Conservation (phyloP, 2,329 filamentous ascomycete species). For the Aureobasidium zeae region DNA sequence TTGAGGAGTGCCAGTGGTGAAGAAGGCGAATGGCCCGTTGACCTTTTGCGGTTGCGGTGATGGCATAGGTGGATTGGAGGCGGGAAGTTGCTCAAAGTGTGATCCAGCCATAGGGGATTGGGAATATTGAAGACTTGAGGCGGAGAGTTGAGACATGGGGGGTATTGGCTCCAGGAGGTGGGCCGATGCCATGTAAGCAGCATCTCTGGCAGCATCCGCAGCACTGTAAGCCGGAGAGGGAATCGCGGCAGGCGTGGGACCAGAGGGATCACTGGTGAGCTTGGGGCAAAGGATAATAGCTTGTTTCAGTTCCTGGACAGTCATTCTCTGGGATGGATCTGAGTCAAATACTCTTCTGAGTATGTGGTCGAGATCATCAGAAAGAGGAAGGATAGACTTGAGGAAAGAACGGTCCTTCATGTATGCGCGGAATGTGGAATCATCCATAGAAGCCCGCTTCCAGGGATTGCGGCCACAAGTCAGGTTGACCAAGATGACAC, state of each 20-base stretch:
- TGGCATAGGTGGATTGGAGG: slow-evolving; percentile 8
- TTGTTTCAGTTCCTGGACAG: slow-evolving; percentile 66
- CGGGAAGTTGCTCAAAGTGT: slow-evolving; percentile 10
- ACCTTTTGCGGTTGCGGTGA: slow-evolving; percentile 5
- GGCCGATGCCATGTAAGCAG: slow-evolving; percentile 11
- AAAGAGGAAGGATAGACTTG: slow-evolving; percentile 83
- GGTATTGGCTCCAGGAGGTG: slow-evolving; percentile 12
- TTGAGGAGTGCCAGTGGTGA: slow-evolving; percentile 14
- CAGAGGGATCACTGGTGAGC: slow-evolving; percentile 51
- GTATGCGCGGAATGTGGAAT: slow-evolving; percentile 90
- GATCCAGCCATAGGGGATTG: slow-evolving; percentile 1
- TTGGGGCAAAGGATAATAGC: slow-evolving; percentile 66
- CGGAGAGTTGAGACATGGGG: slow-evolving; percentile 17
- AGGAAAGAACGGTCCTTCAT: slow-evolving; percentile 78
- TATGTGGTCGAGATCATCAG: slow-evolving; percentile 80
- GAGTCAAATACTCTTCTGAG: slow-evolving; percentile 79
- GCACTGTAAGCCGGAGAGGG: slow-evolving; percentile 18
- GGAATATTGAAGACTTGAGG: slow-evolving; percentile 3
- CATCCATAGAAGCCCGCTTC: slow-evolving; percentile 90
- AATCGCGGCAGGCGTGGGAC: slow-evolving; percentile 26
- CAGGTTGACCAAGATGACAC: slow-evolving; percentile 93
- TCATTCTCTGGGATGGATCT: slow-evolving; percentile 74
- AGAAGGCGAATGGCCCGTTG: slow-evolving; percentile 10
- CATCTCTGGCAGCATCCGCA: slow-evolving; percentile 16
- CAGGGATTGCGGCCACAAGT: slow-evolving; percentile 97